Evolutionary conservation across 257 asterid species (phyloP).

Genomic region (Jacaranda copaia): DNA sequence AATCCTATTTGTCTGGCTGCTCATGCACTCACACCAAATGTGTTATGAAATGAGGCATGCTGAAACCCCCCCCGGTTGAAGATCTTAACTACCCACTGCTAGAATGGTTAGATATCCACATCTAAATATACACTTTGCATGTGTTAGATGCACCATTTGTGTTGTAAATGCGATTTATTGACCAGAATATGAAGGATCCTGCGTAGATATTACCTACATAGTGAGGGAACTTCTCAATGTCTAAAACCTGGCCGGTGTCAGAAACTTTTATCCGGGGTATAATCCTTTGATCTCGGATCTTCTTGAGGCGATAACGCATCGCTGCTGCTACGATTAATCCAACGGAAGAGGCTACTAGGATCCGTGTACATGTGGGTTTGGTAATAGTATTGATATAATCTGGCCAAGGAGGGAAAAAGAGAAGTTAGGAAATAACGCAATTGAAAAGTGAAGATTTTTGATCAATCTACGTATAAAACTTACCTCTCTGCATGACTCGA

Average conservation of each 20-base stretch:
- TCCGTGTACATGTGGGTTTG: constrained; percentile 57
- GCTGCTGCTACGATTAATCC: constrained; percentile 78
- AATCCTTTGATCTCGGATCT: constrained; percentile 58
- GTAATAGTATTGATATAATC: constrained; percentile 42
- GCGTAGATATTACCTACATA: constrained; percentile 72
- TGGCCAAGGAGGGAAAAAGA: constrained; percentile 22
- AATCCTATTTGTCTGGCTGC: constrained; percentile 97
- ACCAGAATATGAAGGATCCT: constrained; percentile 20
- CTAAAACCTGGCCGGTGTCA: constrained; percentile 66
- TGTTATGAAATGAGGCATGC: neutral
- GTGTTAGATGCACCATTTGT: neutral
- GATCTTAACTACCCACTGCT: neutral
- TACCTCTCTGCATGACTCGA: constrained; percentile 48
- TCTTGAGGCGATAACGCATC: constrained; percentile 69
- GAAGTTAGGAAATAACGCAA: too few relatives aligned
- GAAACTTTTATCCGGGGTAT: constrained; percentile 64
- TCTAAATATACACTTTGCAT: neutral
- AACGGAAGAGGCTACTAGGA: constrained; percentile 72
- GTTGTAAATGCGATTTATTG: neutral
- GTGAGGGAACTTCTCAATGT: constrained; percentile 81
- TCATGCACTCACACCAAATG: constrained; percentile 28
- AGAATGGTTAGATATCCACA: neutral
- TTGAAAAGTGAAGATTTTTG: too few relatives aligned
- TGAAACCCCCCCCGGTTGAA: neutral
- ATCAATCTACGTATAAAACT: neutral